These are phyloP conservation scores for Dryas octopetala DNA, from an alignment of 306 rosid genomes.

Conservation along the genomic window DNA sequence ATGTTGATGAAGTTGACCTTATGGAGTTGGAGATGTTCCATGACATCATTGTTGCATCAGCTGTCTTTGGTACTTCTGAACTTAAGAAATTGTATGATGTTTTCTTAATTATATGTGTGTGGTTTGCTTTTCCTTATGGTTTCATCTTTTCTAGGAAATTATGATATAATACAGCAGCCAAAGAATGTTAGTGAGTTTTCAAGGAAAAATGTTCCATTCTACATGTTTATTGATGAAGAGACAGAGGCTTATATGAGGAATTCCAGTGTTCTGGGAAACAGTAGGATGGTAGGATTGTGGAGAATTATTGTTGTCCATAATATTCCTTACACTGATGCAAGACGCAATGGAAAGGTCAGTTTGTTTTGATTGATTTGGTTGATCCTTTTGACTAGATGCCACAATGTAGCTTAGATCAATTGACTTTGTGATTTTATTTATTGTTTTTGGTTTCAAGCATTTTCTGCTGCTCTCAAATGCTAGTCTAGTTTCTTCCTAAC, in stretches of 20 bases:
- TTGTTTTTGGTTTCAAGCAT: not conserved
- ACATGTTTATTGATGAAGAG: conserved; percentile 89
- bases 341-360: conserved; percentile 97
- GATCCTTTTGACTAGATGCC: not conserved
- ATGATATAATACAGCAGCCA: conserved; percentile 93
- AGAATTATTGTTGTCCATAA: conserved; percentile 80
- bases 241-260: conserved; percentile 81
- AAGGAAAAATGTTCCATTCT: conserved; percentile 68
- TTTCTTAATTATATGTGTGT: not conserved
- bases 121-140: conserved; percentile 37
- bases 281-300: conserved; percentile 83
- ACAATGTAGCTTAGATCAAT: conserved; percentile 5
- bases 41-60: conserved; percentile 91
- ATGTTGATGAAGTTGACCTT: conserved; percentile 86
- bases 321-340: conserved; percentile 75
- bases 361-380: conserved; percentile 17
- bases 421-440: not conserved
- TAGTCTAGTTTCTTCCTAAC: not conserved
- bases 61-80: conserved; percentile 67
- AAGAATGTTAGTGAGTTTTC: conserved; percentile 68
- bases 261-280: conserved; percentile 63
- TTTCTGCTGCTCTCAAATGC: not conserved
- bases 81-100: conserved; percentile 10
- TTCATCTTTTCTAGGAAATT: conserved; percentile 67
- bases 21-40: conserved; percentile 79